These are phyloP conservation scores for Penicillium pancosmium DNA, from an alignment of 495 filamentous ascomycete genomes.

Conservation along the genomic window DNA sequence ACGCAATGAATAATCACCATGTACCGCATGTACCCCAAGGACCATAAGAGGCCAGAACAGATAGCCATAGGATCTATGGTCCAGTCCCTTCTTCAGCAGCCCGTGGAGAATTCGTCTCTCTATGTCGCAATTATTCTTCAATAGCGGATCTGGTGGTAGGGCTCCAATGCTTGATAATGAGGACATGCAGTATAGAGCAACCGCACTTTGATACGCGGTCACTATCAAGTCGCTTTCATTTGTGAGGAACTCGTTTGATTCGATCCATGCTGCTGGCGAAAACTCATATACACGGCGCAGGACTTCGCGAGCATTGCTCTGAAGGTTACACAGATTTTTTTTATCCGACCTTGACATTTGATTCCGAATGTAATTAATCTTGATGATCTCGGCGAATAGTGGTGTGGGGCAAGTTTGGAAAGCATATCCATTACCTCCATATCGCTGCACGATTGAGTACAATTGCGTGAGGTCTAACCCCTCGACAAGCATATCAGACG, in stretches of 20 bases:
- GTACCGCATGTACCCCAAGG: constrained; percentile 33
- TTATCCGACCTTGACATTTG: neutral
- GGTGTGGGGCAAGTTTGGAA: constrained; percentile 22
- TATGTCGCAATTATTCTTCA: constrained; percentile 11
- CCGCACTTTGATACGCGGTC: constrained; percentile 27
- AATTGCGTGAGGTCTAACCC: constrained; percentile 19
- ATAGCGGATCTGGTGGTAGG: constrained; percentile 15
- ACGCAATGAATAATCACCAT: constrained; percentile 15
- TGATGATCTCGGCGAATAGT: constrained; percentile 10
- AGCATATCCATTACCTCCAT: constrained; percentile 17
- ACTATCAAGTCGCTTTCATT: constrained; percentile 27
- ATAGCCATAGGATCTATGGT: constrained; percentile 19
- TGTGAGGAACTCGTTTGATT: constrained; percentile 22
- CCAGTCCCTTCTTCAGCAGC: constrained; percentile 21
- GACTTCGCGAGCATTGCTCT: constrained; percentile 15
- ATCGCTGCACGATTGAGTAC: constrained; percentile 17
- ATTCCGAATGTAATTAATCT: neutral
- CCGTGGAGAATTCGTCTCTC: constrained; percentile 16
- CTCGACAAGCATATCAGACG: constrained; percentile 23
- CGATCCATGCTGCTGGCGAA: constrained; percentile 27
- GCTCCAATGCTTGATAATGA: constrained; percentile 32
- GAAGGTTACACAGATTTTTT: neutral
- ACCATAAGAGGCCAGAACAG: constrained; percentile 38
- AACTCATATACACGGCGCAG: constrained; percentile 23
- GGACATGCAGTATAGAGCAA: constrained; percentile 34